These are phyloP conservation scores for Termitomyces sp. DNA, from an alignment of 768 basidiomycete genomes.

Conservation along the genomic window DNA sequence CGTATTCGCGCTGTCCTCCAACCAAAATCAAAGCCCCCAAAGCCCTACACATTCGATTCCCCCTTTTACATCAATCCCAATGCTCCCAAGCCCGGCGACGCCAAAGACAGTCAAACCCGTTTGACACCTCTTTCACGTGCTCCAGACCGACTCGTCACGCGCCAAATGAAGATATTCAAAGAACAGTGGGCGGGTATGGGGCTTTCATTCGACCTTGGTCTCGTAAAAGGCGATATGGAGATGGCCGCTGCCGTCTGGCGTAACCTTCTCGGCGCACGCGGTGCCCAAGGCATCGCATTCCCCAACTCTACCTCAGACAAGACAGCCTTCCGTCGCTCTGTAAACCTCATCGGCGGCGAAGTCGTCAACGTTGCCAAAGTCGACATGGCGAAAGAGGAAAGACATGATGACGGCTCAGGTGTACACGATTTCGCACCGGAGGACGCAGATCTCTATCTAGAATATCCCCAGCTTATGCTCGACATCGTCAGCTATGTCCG, in stretches of 20 bases:
- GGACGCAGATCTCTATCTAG: constrained; percentile 63
- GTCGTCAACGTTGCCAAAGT: constrained; percentile 56
- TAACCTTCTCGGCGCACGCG: constrained; percentile 82
- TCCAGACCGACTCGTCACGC: constrained; percentile 73
- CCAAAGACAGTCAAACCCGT: constrained; percentile 13
- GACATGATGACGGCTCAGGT: constrained; percentile 61
- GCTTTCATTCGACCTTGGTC: constrained; percentile 72
- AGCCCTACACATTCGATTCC: constrained; percentile 41
- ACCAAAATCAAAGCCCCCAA: constrained; percentile 34
- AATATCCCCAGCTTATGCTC: constrained; percentile 72
- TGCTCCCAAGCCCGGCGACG: constrained; percentile 13
- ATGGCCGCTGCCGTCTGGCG: constrained; percentile 89
- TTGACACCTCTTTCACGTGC: constrained; percentile 34
- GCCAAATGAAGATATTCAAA: constrained; percentile 88
- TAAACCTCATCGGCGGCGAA: constrained; percentile 67
- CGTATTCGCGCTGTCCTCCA: constrained; percentile 80
- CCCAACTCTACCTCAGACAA: constrained; percentile 12
- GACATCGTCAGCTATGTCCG: constrained; percentile 65
- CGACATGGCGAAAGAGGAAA: constrained; percentile 52
- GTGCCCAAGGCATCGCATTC: constrained; percentile 63
- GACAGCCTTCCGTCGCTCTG: constrained; percentile 46
- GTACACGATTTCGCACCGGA: constrained; percentile 62
- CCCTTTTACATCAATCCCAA: constrained; percentile 45
- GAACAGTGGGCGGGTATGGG: constrained; percentile 88
- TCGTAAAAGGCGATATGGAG: constrained; percentile 73